Evolutionary conservation across 1,284 basidiomycete species (phyloP).

Genomic region (Fomitopsis palustris): DNA sequence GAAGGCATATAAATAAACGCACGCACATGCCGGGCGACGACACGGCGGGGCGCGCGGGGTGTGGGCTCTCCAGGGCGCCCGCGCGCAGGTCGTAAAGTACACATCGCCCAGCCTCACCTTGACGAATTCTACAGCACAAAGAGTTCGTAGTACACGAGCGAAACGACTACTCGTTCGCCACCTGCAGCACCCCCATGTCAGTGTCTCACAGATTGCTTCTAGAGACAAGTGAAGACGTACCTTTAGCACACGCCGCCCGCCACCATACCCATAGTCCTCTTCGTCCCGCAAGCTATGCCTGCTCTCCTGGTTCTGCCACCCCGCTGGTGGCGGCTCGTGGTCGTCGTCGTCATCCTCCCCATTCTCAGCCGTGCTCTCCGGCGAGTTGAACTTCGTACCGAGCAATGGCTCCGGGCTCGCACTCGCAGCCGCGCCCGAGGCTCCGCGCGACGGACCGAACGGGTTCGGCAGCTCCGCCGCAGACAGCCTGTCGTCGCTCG

Average conservation of each 20-base stretch:
- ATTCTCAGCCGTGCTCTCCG: slow-evolving; percentile 24
- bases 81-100: background rate
- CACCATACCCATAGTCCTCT: slow-evolving; percentile 36
- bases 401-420: slow-evolving; percentile 9
- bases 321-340: slow-evolving; percentile 5
- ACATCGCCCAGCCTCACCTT: background rate
- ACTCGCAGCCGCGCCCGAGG: slow-evolving; percentile 2
- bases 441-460: background rate
- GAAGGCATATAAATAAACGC: background rate
- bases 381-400: slow-evolving; percentile 23
- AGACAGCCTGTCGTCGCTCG: slow-evolving; percentile 3
- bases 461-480: slow-evolving; percentile 15
- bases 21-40: background rate
- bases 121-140: background rate
- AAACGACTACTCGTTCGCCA: slow-evolving; percentile 5
- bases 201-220: background rate
- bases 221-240: slow-evolving; percentile 24
- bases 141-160: background rate
- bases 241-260: slow-evolving; percentile 39
- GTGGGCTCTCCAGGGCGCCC: background rate
- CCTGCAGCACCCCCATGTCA: background rate
- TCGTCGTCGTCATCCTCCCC: slow-evolving; percentile 21
- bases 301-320: slow-evolving; percentile 19
- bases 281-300: slow-evolving; percentile 31
- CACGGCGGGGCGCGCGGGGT: background rate